Percentiles rank a stretch among this genome's conserved stretches.
Conservation (phyloP, 2,329 filamentous ascomycete genomes). For the Colletotrichum lini region DNA sequence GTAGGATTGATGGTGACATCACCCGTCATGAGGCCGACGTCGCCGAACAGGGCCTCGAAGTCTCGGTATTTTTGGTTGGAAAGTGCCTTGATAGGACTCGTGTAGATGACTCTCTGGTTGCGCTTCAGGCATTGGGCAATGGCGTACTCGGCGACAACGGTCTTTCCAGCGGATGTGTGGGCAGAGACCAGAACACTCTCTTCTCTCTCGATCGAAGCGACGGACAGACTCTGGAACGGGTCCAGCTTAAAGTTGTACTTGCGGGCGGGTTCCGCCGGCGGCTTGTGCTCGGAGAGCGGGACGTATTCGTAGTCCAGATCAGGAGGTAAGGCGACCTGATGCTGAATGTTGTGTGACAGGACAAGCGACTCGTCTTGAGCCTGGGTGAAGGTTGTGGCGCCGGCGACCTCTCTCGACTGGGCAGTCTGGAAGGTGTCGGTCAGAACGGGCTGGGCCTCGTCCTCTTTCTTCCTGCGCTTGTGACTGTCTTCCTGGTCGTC, state of each 20-base stretch:
- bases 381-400: slow-evolving; percentile 77
- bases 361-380: slow-evolving; percentile 80
- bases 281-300: slow-evolving; percentile 93
- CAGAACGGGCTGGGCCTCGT: slow-evolving; percentile 80
- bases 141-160: slow-evolving; percentile 97
- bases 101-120: slow-evolving; percentile 99
- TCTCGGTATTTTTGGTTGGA: slow-evolving; percentile 99
- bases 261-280: slow-evolving; percentile 88
- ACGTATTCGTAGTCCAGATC: slow-evolving; percentile 95
- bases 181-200: slow-evolving; percentile 98
- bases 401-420: slow-evolving; percentile 90
- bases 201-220: slow-evolving; percentile 94
- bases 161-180: slow-evolving; percentile 98
- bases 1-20: slow-evolving; percentile 99
- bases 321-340: slow-evolving; percentile 95
- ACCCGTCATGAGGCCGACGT: slow-evolving; percentile 98
- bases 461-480: slow-evolving; percentile 76
- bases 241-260: slow-evolving; percentile 92
- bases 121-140: slow-evolving; percentile 97
- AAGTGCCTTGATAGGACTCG: slow-evolving; percentile 97
- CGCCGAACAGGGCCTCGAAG: slow-evolving; percentile 94
- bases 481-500: slow-evolving; percentile 56
- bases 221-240: slow-evolving; percentile 95
- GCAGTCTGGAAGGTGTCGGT: slow-evolving; percentile 96
- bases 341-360: slow-evolving; percentile 96